Conservation (phyloP, 139 green algal species). For the Picochlorum sp. region DNA sequence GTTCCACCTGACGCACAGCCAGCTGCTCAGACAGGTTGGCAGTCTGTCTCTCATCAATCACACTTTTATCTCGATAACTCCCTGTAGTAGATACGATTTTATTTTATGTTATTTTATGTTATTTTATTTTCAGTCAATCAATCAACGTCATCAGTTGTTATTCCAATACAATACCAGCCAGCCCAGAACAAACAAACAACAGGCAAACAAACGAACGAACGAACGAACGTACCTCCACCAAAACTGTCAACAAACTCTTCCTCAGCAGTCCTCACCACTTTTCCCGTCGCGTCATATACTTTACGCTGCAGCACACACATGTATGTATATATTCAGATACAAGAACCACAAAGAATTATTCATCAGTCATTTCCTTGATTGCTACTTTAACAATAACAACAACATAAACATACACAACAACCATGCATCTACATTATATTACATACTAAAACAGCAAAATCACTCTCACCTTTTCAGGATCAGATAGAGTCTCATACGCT, state of each 20-base stretch:
- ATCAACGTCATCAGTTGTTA: too few species aligned
- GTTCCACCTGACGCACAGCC: conserved; percentile 30
- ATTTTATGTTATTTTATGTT: too few species aligned
- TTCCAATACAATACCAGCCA: neutral
- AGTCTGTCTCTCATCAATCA: neutral
- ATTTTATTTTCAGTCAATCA: too few species aligned
- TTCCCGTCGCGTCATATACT: conserved; percentile 69
- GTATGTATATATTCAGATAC: too few species aligned
- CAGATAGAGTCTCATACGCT: conserved; percentile 57
- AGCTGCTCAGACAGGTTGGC: conserved; percentile 59
- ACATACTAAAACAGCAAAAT: too few species aligned
- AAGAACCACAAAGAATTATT: neutral
- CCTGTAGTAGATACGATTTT: too few species aligned
- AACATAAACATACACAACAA: neutral
- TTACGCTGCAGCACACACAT: too few species aligned
- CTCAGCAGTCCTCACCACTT: conserved; percentile 45
- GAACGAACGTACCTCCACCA: conserved; percentile 41
- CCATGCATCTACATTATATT: neutral
- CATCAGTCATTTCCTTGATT: too few species aligned
- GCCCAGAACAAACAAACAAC: neutral
- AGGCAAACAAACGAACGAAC: too few species aligned
- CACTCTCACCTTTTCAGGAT: conserved; percentile 35
- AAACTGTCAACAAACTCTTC: conserved; percentile 77
- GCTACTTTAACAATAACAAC: too few species aligned
- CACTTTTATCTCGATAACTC: conserved; percentile 29